Conservation (phyloP, 2,329 filamentous ascomycete species). For the Fusarium chuoi region DNA sequence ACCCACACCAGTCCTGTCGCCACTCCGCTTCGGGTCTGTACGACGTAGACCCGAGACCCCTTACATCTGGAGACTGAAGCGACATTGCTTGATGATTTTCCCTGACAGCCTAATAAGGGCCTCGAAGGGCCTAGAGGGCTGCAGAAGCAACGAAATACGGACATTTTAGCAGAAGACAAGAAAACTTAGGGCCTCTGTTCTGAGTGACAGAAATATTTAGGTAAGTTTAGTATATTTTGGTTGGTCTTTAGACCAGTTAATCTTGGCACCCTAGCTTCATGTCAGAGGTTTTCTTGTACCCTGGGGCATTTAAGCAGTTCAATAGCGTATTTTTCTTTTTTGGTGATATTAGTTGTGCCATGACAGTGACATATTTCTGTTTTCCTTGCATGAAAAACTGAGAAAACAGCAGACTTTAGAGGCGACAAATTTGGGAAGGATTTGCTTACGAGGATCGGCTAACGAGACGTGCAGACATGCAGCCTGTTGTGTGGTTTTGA, state of each 20-base stretch:
- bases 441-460: background rate
- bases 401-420: background rate
- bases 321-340: background rate
- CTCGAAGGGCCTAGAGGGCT: slow-evolving; percentile 10
- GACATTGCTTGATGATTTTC: slow-evolving; percentile 5
- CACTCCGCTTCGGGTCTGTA: slow-evolving; percentile 1
- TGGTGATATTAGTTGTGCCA: background rate
- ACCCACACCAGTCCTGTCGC: slow-evolving; percentile 1
- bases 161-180: background rate
- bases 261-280: background rate
- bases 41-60: background rate
- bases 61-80: background rate
- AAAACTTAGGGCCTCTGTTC: background rate
- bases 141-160: background rate
- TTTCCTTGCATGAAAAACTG: background rate
- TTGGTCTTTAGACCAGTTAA: background rate
- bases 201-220: background rate
- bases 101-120: background rate
- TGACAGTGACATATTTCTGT: background rate
- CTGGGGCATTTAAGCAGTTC: background rate
- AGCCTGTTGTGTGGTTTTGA: background rate
- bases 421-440: background rate
- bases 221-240: background rate
- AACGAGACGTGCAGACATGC: background rate
- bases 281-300: background rate